These are phyloP conservation scores for Thermomyces lanuginosus DNA, from an alignment of 2,329 filamentous ascomycete genomes.

Conservation along the genomic window DNA sequence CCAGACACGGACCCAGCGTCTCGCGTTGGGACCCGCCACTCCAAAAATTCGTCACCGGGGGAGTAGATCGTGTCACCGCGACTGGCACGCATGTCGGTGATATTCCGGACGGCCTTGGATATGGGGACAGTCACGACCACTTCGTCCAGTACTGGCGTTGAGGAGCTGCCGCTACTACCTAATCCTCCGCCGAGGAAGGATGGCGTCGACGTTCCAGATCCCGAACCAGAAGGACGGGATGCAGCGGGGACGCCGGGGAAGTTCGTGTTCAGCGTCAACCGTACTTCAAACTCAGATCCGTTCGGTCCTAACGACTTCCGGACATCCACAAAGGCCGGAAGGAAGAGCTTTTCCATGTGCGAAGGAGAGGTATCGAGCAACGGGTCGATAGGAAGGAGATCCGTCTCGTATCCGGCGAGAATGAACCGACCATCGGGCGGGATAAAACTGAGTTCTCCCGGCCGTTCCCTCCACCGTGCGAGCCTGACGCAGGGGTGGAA, in stretches of 20 bases:
- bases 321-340: slow-evolving; percentile 70
- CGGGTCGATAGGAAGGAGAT: slow-evolving; percentile 59
- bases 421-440: slow-evolving; percentile 91
- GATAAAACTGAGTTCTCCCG: slow-evolving; percentile 87
- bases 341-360: slow-evolving; percentile 48
- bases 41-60: slow-evolving; percentile 52
- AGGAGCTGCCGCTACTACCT: slow-evolving; percentile 40
- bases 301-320: slow-evolving; percentile 58
- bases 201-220: slow-evolving; percentile 31
- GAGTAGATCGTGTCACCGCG: slow-evolving; percentile 73
- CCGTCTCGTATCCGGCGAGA: slow-evolving; percentile 83
- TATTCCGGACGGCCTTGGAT: slow-evolving; percentile 60
- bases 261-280: slow-evolving; percentile 53
- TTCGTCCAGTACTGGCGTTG: slow-evolving; percentile 53
- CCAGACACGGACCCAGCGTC: slow-evolving; percentile 52
- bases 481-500: slow-evolving; percentile 93
- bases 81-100: slow-evolving; percentile 65
- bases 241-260: slow-evolving; percentile 36
- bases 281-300: slow-evolving; percentile 78
- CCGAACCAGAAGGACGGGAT: slow-evolving; percentile 21
- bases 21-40: slow-evolving; percentile 70
- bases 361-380: slow-evolving; percentile 39
- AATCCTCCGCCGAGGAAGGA: slow-evolving; percentile 33
- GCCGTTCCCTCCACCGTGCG: slow-evolving; percentile 73
- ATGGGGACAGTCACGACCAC: slow-evolving; percentile 64